Evolutionary conservation across 1,139 yeast species (phyloP).

Genomic region (Suhomyces panamericanus): DNA sequence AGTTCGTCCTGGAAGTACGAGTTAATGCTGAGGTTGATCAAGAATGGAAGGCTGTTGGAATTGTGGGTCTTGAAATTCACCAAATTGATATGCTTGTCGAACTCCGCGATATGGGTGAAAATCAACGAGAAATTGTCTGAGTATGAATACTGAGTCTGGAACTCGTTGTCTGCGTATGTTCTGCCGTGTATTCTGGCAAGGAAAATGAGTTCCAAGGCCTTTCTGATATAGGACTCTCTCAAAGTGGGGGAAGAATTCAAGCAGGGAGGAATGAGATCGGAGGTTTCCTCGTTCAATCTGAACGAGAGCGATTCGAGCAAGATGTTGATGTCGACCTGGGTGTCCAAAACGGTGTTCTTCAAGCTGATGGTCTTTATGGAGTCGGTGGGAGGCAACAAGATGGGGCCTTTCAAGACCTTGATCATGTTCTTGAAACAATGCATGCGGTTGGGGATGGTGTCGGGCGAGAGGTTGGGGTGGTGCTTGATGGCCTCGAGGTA

Average conservation of each 20-base stretch:
- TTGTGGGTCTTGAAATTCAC: constrained; percentile 25
- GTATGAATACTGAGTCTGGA: constrained; percentile 41
- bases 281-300: constrained; percentile 36
- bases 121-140: constrained; percentile 40
- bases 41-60: constrained; percentile 30
- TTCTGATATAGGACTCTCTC: constrained; percentile 52
- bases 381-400: constrained; percentile 42
- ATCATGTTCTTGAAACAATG: constrained; percentile 59
- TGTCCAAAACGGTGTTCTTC: constrained; percentile 48
- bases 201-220: constrained; percentile 48
- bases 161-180: constrained; percentile 24
- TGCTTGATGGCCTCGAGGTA: constrained; percentile 32
- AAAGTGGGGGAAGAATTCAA: constrained; percentile 27
- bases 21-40: constrained; percentile 58
- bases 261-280: constrained; percentile 61
- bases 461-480: constrained; percentile 31
- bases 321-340: constrained; percentile 56
- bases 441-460: constrained; percentile 47
- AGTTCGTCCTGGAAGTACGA: constrained; percentile 61
- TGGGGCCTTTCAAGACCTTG: constrained; percentile 64
- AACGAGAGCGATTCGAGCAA: constrained; percentile 51
- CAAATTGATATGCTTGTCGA: constrained; percentile 41
- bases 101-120: constrained; percentile 38
- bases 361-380: constrained; percentile 54
- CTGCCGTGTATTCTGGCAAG: constrained; percentile 35